Conservation (phyloP, 176 grass and related monocot species). For the Phragmites australis region DNA sequence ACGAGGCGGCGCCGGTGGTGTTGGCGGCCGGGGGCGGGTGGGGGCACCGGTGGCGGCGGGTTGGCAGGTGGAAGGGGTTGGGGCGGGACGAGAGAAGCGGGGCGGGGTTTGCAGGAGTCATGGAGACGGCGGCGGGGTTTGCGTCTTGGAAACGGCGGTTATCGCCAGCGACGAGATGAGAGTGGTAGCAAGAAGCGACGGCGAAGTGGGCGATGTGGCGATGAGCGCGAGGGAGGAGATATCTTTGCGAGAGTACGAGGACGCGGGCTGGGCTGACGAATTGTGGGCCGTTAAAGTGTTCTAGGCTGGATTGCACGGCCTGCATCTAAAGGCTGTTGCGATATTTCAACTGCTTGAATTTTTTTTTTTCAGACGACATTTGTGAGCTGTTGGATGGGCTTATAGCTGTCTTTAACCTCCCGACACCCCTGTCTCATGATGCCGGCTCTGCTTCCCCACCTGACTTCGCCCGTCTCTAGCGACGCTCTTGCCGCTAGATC, state of each 20-base stretch:
- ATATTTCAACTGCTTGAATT: no score
- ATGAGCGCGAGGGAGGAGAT: conserved; percentile 16
- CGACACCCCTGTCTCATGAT: no score
- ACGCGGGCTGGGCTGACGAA: background rate
- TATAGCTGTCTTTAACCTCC: no score
- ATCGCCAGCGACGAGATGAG: conserved; percentile 38
- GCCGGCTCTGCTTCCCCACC: no score
- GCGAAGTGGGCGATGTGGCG: conserved; percentile 10
- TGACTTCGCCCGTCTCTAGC: no score
- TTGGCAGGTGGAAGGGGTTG: conserved; percentile 12
- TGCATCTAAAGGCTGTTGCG: no score
- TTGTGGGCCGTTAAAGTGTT: background rate
- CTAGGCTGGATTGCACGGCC: background rate
- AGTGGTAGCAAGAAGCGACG: background rate
- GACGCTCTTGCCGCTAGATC: no score
- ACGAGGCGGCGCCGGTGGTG: conserved; percentile 55
- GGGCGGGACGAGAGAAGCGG: conserved; percentile 37
- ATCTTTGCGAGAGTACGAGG: background rate
- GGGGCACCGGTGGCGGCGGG: background rate
- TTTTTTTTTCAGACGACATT: no score
- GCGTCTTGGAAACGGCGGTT: conserved; percentile 26
- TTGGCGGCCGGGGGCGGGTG: conserved; percentile 48
- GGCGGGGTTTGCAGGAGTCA: conserved; percentile 47
- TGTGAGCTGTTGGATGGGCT: no score
- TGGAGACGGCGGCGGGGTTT: conserved; percentile 27